Percentiles rank a stretch among this genome's conserved stretches.
These are phyloP conservation scores for Musa troglodytarum DNA, from an alignment of 176 grass and related monocot species.

Conservation along the genomic window DNA sequence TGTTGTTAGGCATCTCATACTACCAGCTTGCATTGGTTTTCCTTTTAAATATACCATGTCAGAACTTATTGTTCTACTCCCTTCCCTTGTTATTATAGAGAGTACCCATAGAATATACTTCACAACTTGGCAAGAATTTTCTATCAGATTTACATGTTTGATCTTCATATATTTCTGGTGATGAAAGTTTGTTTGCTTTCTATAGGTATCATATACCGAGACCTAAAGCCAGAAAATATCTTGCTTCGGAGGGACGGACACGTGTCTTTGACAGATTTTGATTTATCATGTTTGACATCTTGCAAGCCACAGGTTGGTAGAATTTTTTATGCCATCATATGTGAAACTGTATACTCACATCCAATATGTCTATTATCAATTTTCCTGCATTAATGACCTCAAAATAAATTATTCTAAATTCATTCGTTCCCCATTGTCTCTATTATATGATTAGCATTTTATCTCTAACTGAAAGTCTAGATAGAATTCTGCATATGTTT, in stretches of 20 bases:
- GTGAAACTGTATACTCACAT: neutral
- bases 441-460: no score
- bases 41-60: neutral
- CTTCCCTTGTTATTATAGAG: neutral
- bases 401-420: no score
- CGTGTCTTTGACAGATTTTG: slow-evolving; percentile 80
- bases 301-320: slow-evolving; percentile 59
- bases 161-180: neutral
- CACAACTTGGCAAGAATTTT: neutral
- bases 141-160: neutral
- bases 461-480: no score
- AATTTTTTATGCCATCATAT: slow-evolving; percentile 3
- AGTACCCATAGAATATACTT: neutral
- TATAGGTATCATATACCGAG: slow-evolving; percentile 85
- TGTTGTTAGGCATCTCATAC: neutral
- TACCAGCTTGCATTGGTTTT: neutral
- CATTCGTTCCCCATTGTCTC: no score
- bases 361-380: no score
- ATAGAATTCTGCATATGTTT: no score
- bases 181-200: neutral
- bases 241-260: slow-evolving; percentile 71
- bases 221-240: slow-evolving; percentile 94
- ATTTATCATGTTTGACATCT: slow-evolving; percentile 80
- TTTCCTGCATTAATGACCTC: no score
- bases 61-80: neutral